Evolutionary conservation across 2,329 filamentous ascomycete species (phyloP).

Genomic region (Madurella fahalii): DNA sequence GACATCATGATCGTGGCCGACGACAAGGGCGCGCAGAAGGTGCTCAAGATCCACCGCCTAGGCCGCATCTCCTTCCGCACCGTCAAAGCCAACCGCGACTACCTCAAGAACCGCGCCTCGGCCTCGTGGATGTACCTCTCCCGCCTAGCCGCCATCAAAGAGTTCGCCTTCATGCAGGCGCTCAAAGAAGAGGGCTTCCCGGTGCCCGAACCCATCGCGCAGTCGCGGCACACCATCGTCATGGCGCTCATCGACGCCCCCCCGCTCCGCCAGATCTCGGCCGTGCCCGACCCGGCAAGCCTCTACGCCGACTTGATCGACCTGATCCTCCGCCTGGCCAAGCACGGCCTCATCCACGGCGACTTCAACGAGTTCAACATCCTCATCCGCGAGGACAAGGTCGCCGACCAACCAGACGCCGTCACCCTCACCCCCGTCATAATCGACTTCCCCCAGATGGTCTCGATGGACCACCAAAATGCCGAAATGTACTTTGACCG

Average conservation of each 20-base stretch:
- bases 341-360: conserved; percentile 87
- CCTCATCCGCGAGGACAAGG: conserved; percentile 71
- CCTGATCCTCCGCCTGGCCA: conserved; percentile 78
- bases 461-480: conserved; percentile 89
- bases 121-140: conserved; percentile 99
- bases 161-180: conserved; percentile 90
- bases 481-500: conserved; percentile 97
- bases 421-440: conserved; percentile 70
- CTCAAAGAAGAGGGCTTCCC: conserved; percentile 80
- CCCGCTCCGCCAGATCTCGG: conserved; percentile 81
- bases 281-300: conserved; percentile 75
- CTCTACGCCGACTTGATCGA: conserved; percentile 89
- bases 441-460: conserved; percentile 98
- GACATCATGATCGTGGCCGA: conserved; percentile 94
- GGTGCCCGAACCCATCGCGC: conserved; percentile 81
- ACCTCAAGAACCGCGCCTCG: conserved; percentile 70
- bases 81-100: conserved; percentile 94
- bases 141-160: conserved; percentile 84
- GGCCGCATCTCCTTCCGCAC: conserved; percentile 95
- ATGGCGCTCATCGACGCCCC: conserved; percentile 94
- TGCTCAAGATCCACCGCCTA: conserved; percentile 93
- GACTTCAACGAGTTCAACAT: conserved; percentile 99
- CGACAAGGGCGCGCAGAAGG: conserved; percentile 67
- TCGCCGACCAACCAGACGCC: conserved; percentile 17
- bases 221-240: conserved; percentile 92